Evolutionary conservation across 2,329 filamentous ascomycete species (phyloP), one percentile per base, ranked within the genome.

Genomic region (Arthrobotrys sinensis): DNA sequence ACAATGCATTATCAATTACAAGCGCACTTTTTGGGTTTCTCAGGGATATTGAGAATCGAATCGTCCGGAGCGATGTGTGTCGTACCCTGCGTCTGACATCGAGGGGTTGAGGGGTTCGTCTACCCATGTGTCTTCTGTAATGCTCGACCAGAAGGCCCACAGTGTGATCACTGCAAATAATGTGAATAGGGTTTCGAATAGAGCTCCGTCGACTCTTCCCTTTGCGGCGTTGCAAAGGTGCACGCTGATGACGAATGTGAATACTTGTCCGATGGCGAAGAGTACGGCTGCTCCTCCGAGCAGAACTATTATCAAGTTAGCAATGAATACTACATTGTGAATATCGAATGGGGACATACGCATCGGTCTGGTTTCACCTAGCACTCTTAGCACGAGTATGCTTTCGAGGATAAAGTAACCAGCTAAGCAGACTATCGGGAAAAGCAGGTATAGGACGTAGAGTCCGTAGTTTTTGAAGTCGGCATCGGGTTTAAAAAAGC

Each of bases 61-160:
- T 66, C 66, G 57, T 12, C 66, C 66, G 36, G 73, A 77, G 28
- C 73, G 73, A 62, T 71, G 57, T 43, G 73, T 77, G 24, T 71
- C 66, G 50, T 77, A 77, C 19, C 43, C 73, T 34, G 43, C 62
- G 21, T 77, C 73, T 8, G 73, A 77, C 76, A 79, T 79, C 19
- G 76, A 72, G 1, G 76, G 76, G 89, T 87, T 1, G 50, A 76
- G 40, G 3, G 79, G 79, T 71, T 81, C 80, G 52, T 81, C 80
- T 4, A 94, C 93, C 96, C 96, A 99, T 86, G 97, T 95, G 83
- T 99, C 96, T 85, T 99, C 96, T 14, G 96, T 99, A 82, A 99
- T 99, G 86, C 94, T 97, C 55, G 94, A 97, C 96, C 96, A 99
- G 87, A 99, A 99, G 72, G 93, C 85, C 94, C 96, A 99, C 80